Conservation (phyloP, 371 early-diverging fungal genomes). For the Mortierella sp. region DNA sequence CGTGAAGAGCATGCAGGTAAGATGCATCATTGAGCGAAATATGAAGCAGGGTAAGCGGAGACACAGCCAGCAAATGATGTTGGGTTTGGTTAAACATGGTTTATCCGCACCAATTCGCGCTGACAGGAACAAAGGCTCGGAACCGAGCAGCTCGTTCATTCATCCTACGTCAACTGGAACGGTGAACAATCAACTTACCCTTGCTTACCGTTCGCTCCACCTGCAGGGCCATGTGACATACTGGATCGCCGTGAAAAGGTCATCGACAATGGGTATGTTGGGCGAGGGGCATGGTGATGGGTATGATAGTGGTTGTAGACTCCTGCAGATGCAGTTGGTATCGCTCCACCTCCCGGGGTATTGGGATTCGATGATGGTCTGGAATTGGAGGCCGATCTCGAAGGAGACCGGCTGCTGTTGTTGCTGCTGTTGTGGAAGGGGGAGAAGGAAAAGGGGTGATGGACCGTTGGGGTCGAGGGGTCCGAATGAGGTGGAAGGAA, state of each 20-base stretch:
- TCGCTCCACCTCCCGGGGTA: conserved; percentile 11
- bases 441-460: conserved; percentile 1
- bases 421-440: neutral
- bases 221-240: conserved; percentile 17
- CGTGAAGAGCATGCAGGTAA: too few species aligned
- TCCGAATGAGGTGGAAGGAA: conserved; percentile 18
- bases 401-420: neutral
- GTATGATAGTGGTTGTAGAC: conserved; percentile 37
- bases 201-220: conserved; percentile 17
- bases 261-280: conserved; percentile 24
- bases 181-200: conserved; percentile 24
- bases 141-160: too few species aligned
- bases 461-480: conserved; percentile 19
- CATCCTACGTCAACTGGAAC: too few species aligned
- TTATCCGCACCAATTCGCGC: conserved; percentile 6
- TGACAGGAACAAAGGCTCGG: neutral
- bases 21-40: too few species aligned
- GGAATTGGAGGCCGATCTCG: conserved; percentile 12
- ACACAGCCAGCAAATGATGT: neutral
- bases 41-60: neutral
- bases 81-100: conserved; percentile 13
- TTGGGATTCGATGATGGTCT: conserved; percentile 16
- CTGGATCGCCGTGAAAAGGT: conserved; percentile 41
- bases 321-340: conserved; percentile 9
- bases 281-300: conserved; percentile 28